Evolutionary conservation across 345 rosid genomes (phyloP), one percentile per base, ranked within the genome.

Genomic region (Moricandia moricandioides): DNA sequence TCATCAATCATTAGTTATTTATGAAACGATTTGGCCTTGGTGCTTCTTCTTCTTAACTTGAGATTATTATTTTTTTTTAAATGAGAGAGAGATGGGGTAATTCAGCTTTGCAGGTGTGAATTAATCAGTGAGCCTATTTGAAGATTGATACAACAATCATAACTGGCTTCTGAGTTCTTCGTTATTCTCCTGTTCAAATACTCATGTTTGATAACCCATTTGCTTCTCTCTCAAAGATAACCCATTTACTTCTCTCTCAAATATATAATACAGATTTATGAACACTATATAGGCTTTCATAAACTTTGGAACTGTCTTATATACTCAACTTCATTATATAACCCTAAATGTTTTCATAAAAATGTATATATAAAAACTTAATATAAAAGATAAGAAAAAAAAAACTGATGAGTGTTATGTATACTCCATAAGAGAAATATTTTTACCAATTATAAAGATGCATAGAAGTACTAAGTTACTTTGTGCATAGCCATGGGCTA

Each of bases 31-130:
- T 11, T 51, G 31, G 33, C 67, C 78, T 47, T 21, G 72, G 35
- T 56, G 17, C 8, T 45, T 76, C 65, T 62, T 61, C 69, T 21
- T 21, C 24, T 39, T n/a, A 43, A 40, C 14, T 56, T 9, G 61
- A 77, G 4, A 57, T 70, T 16, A 2, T 51, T n/a, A n/a, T n/a
- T n/a, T n/a, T n/a, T n/a, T 21, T 21, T 21, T 21, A 2, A 8
- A 5, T n/a, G 31, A 49, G 51, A 63, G 55, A 56, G 49, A 40
- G 49, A 77, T 55, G 52, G 7, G 29, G 43, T 30, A 72, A 72
- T 72, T 72, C 64, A 66, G 77, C 72, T 78, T 72, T 78, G 73
- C 51, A 66, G 69, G 30, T 71, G 52, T 51, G 77, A 78, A 47
- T 71, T 2, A 21, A 21, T 21, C 62, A 71, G 37, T 65, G 71